Base-by-base conservation (phyloP, 352 stramenopile genomes). In the Globisporangium paroecandrum region DNA sequence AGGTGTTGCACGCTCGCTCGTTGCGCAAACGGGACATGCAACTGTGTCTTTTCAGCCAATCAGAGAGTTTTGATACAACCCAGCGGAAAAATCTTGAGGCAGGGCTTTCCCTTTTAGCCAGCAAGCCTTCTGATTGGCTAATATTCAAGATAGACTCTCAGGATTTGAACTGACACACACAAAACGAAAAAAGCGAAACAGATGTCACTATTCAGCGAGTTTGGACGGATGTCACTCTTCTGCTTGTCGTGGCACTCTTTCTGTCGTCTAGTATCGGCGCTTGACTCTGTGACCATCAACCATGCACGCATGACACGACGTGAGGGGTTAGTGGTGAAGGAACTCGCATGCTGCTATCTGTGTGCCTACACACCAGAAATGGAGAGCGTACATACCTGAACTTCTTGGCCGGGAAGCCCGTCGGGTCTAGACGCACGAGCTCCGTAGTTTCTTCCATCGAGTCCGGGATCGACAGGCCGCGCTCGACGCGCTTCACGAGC, bases 341-440 rank as follows among this genome's bases (percentile, higher is more conserved):
- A 43, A 43, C 46, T 54, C 20, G 18, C 18, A 25, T 54, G 47
- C n/a, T 9, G 10, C 3, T 49, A 13, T 57, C 24, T 38, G 41
- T 15, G 7, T 18, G 20, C 18, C 4, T 32, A 46, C 15, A 20
- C 5, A 46, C 2, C 12, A 62, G 4, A 10, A 27, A 8, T 0
- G n/a, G 3, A 43, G 18, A 54, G 5, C 10, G 25, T 9, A 70
- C 73, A 58, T 71, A 92, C 83, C 88, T 78, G 72, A 95, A 93
- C 70, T 89, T 89, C 71, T 89, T 91, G 63, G 85, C 71, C 9
- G 88, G 86, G 69, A 94, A 95, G n/a, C 88, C 88, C 59, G 88
- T 95, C 4, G 88, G 88, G 71, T 95, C 88, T 64, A 83, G 72
- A 64, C 87, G 88, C 64, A 95, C 81, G 36, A 95, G 65, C 53